These are phyloP conservation scores for Cladosporium sp. DNA, from an alignment of 2,329 filamentous ascomycete genomes.

Conservation along the genomic window DNA sequence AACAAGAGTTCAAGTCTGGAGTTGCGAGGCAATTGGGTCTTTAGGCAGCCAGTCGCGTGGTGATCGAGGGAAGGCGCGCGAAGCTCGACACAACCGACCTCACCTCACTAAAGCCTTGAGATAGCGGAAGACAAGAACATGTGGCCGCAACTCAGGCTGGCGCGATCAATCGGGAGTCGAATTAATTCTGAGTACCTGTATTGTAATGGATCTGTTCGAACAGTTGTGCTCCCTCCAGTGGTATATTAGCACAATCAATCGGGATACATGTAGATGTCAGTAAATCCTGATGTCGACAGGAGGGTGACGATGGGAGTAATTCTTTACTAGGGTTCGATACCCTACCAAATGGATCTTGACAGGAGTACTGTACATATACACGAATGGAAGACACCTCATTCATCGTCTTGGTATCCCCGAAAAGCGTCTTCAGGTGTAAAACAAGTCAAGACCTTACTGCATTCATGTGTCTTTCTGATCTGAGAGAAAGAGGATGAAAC, in stretches of 20 bases:
- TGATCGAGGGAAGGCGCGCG: neutral
- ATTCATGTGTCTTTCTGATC: neutral
- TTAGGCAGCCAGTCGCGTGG: slow-evolving; percentile 6
- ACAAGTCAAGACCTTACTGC: neutral
- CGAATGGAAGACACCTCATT: neutral
- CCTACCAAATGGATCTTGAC: neutral
- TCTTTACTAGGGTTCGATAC: neutral
- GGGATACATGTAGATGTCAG: neutral
- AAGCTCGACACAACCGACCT: neutral
- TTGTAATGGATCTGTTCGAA: neutral
- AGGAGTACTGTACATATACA: neutral
- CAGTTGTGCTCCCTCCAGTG: neutral
- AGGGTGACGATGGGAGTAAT: neutral
- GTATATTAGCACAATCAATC: neutral
- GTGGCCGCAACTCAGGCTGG: neutral
- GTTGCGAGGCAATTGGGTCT: neutral
- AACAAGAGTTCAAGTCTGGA: neutral
- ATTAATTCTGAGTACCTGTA: neutral
- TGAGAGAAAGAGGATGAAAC: neutral
- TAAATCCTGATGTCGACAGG: neutral
- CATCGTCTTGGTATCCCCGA: no score
- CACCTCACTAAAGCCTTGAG: neutral
- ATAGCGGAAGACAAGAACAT: neutral
- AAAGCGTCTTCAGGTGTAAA: no score
- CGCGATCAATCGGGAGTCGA: neutral